Evolutionary conservation across 768 basidiomycete species (phyloP), one percentile per base, ranked within the genome.

Genomic region (Coprinopsis sp.): DNA sequence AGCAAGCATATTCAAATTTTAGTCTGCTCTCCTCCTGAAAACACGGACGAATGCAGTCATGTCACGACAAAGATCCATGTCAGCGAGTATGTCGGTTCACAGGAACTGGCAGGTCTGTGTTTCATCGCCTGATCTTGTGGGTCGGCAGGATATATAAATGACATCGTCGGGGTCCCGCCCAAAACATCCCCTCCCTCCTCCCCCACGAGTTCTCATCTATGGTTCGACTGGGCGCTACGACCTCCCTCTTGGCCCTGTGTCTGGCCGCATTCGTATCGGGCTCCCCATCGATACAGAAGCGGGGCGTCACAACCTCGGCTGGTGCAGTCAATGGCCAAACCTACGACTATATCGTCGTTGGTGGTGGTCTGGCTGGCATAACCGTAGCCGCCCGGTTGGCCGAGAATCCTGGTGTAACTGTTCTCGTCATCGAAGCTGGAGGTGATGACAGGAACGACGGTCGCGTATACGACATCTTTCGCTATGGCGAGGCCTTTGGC

Each of bases 361-460:
- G 78, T 6, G 74, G 67, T 25, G 69, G 73, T 12, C 54, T 76
- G 10, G 66, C 76, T 1, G 78, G 77, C 14, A 65, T 67, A 12
- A 73, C 76, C 3, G 71, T 80, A 30, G 73, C 78, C 19, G 64
- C 65, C 10, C 63, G 77, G 10, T 64, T 79, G 10, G 59, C 74
- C 0, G 76, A 78, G 54, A 64, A 77, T 44, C 52, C 69, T 3
- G 50, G 57, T 0, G 58, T 69, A 33, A 66, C 68, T 8, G 68
- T 81, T 0, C 64, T 78, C 3, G 58, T 78, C 47, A 64, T 81
- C 36, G 79, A 81, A 57, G 78, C 71, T 2, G 78, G 79, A 1
- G 64, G 58, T 6, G 77, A 77, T 51, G 60, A 76, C 51, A 65
- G 74, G 19, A 60, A 61, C 4, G 69, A 76, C 51, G 60, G 70